phyloP scores from a whole-genome alignment of 768 basidiomycete species.

The Daedaleopsis sinensis region DNA sequence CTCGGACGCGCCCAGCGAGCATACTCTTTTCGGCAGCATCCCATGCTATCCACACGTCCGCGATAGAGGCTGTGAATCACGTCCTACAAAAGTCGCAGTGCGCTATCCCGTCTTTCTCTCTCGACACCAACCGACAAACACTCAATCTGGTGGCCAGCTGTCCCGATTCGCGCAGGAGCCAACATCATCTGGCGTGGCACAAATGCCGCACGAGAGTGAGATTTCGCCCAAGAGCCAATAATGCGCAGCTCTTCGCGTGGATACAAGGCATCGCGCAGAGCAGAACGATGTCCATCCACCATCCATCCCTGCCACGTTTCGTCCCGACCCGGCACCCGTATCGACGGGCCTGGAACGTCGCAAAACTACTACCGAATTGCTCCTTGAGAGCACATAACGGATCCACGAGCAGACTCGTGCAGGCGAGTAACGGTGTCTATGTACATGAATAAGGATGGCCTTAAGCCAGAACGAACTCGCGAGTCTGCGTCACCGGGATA shows the following conservation, averaged over 20 bases:
- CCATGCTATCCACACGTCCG: neutral
- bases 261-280: too few species aligned
- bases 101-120: neutral
- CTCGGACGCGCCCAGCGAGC: slow-evolving; percentile 7
- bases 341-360: neutral
- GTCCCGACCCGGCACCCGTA: neutral
- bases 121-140: neutral
- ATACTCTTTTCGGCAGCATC: slow-evolving; percentile 7
- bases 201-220: neutral
- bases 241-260: too few species aligned
- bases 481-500: neutral
- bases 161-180: neutral
- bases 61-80: neutral
- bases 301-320: neutral
- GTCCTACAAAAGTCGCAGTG: neutral
- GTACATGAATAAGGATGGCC: neutral
- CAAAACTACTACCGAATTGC: neutral
- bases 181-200: neutral
- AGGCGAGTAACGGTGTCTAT: neutral
- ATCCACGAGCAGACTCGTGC: neutral
- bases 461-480: neutral
- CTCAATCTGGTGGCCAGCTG: neutral
- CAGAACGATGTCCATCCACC: too few species aligned
- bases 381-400: neutral
- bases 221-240: too few species aligned